Evolutionary conservation across 805 yeast species (phyloP).

Genomic region (Cyberlindnera xishuangbannaensis): DNA sequence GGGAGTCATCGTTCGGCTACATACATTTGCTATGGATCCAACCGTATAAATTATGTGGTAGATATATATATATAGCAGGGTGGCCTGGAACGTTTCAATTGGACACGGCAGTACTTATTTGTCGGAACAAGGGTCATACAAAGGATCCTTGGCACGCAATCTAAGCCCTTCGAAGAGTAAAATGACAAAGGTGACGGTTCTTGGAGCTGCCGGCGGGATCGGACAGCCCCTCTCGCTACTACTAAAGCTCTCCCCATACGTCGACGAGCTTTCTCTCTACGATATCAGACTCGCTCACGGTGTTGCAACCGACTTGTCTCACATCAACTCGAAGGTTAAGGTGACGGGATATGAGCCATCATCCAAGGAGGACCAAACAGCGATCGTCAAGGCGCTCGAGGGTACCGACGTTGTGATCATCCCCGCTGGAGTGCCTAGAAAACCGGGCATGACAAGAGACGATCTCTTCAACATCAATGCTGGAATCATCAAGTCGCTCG

Average conservation of each 20-base stretch:
- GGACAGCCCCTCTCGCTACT: slow-evolving; percentile 88
- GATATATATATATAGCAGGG: too few relatives aligned
- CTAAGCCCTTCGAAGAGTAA: too few relatives aligned
- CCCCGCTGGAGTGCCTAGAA: slow-evolving; percentile 91
- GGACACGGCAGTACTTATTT: too few relatives aligned
- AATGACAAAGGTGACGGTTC: slow-evolving; percentile 64
- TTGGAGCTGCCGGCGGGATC: slow-evolving; percentile 93
- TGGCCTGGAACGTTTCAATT: too few relatives aligned
- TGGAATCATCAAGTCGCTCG: slow-evolving; percentile 66
- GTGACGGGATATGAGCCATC: slow-evolving; percentile 56
- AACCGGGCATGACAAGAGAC: slow-evolving; percentile 93
- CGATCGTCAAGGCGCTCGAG: slow-evolving; percentile 22
- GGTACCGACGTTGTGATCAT: slow-evolving; percentile 45
- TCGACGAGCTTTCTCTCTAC: slow-evolving; percentile 65
- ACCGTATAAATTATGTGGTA: too few relatives aligned
- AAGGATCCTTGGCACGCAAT: too few relatives aligned
- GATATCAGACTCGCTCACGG: slow-evolving; percentile 85
- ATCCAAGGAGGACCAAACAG: slow-evolving; percentile 41
- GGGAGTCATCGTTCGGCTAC: too few relatives aligned
- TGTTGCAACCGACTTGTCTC: slow-evolving; percentile 83
- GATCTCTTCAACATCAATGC: slow-evolving; percentile 83
- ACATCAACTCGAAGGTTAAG: slow-evolving; percentile 63
- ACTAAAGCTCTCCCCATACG: slow-evolving; percentile 57
- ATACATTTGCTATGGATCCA: too few relatives aligned
- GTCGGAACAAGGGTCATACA: too few relatives aligned